Percentiles rank a stretch among this genome's conserved stretches.
Conservation (phyloP, 1,139 yeast genomes). For the Hyphopichia wangnamkhiaoensis region DNA sequence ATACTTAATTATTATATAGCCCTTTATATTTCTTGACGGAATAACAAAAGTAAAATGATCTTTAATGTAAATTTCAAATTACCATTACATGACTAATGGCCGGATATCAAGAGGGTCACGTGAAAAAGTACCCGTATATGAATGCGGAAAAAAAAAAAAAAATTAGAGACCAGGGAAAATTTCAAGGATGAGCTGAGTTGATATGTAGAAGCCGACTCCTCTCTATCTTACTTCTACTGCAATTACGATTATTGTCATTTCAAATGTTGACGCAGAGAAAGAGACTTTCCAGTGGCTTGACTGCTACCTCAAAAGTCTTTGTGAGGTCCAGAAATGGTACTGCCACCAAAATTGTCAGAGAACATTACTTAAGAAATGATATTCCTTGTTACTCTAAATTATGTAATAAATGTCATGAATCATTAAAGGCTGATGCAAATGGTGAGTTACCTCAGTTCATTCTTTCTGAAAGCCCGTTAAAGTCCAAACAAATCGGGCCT, state of each 20-base stretch:
- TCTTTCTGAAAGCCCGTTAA: slow-evolving; percentile 52
- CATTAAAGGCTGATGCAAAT: slow-evolving; percentile 56
- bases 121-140: too few relatives aligned
- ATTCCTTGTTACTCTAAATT: slow-evolving; percentile 84
- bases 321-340: slow-evolving; percentile 88
- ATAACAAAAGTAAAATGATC: too few relatives aligned
- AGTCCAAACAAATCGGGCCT: slow-evolving; percentile 31
- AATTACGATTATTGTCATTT: neutral
- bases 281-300: slow-evolving; percentile 55
- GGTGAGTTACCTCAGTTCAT: slow-evolving; percentile 53
- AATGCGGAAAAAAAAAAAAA: neutral
- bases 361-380: slow-evolving; percentile 88
- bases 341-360: slow-evolving; percentile 89
- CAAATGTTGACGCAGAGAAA: slow-evolving; percentile 34
- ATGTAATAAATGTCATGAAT: slow-evolving; percentile 63
- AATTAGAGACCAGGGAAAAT: too few relatives aligned
- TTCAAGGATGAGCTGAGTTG: neutral
- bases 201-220: too few relatives aligned
- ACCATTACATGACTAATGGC: too few relatives aligned
- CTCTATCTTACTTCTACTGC: too few relatives aligned
- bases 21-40: too few relatives aligned
- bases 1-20: too few relatives aligned
- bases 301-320: slow-evolving; percentile 87
- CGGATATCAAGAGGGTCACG: too few relatives aligned
- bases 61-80: too few relatives aligned